Evolutionary conservation across 2,329 filamentous ascomycete genomes (phyloP), one percentile per base, ranked within the genome.

Genomic region (Neopestalotiopsis sp.): DNA sequence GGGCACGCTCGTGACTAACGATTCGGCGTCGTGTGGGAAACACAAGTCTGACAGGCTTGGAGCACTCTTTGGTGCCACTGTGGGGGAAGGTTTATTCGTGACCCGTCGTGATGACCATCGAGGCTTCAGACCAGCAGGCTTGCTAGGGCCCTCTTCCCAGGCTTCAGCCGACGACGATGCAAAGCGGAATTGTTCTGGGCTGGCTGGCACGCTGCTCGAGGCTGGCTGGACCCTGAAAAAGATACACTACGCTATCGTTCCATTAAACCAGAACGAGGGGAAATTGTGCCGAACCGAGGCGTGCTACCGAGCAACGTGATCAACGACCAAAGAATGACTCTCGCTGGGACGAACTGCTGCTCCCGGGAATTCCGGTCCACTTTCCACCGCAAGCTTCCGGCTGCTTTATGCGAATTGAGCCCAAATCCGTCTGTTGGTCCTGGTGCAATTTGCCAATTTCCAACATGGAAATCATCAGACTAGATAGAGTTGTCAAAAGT

Each of bases 1-100:
- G 63, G 63, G 28, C n/a, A 34, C 42, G 24, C 63, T 66, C 63
- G 42, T 57, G 63, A 66, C 63, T 66, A 57, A n/a, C 49, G 30
- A 24, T 32, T 14, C 30, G 24, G 14, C 20, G 40, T 34, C n/a
- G 59, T 61, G 14, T 61, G 62, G 38, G 38, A 65, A 49, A 49
- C 42, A 65, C 14, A 57, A 38, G 32, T 56, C 42, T 34, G 63
- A 58, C 63, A 66, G 49, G 63, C 63, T 66, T 20, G 28, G 45
- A 2, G 45, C 14, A 45, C 42, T 45, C n/a, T 53, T 45, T 32
- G 42, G 63, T 56, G 20, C 62, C 7, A 65, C 38, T 17, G 24
- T 65, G 42, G 63, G 32, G 45, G 14, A 17, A 20, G 34, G 14
- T 57, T 24, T n/a, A 20, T 53, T 49, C 24, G 38, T 14, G 40